These are phyloP conservation scores for Ceratocystis diversiconidia DNA, from an alignment of 2,329 filamentous ascomycete species.

Conservation along the genomic window DNA sequence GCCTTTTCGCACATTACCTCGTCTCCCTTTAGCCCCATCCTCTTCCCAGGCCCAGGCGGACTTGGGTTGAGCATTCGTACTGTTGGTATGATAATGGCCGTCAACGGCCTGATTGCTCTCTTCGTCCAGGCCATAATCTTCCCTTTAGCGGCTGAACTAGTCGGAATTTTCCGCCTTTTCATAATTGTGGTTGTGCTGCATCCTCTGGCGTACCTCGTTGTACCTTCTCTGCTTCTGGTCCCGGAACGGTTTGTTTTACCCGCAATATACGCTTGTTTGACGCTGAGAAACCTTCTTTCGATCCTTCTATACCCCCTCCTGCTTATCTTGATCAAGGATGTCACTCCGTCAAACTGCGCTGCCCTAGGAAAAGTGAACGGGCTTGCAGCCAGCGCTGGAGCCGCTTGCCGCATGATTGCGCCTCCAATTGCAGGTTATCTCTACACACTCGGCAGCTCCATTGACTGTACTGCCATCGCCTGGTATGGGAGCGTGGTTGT, in stretches of 20 bases:
- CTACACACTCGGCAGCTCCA: constrained; percentile 42
- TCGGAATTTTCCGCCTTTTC: constrained; percentile 48
- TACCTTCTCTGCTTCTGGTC: constrained; percentile 44
- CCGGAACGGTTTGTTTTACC: constrained; percentile 37
- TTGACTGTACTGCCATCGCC: constrained; percentile 45
- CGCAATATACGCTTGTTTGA: constrained; percentile 44
- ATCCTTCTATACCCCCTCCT: constrained; percentile 53
- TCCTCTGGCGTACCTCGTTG: constrained; percentile 45
- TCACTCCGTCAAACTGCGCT: constrained; percentile 37
- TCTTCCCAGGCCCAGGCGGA: constrained; percentile 37
- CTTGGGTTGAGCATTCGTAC: constrained; percentile 47
- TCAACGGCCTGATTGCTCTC: constrained; percentile 44
- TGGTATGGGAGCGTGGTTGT: constrained; percentile 49
- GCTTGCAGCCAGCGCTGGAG: constrained; percentile 49
- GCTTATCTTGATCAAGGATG: constrained; percentile 54
- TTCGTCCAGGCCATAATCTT: constrained; percentile 48
- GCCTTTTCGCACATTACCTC: constrained; percentile 22
- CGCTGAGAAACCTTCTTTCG: constrained; percentile 44
- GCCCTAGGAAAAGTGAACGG: constrained; percentile 53
- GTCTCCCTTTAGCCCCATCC: constrained; percentile 16
- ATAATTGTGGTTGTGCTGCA: constrained; percentile 45
- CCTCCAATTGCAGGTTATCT: constrained; percentile 50
- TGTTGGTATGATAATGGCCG: constrained; percentile 47
- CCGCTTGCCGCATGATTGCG: constrained; percentile 52
- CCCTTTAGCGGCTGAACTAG: constrained; percentile 40